Percentiles rank a stretch among this genome's conserved stretches.
phyloP scores from a whole-genome alignment of 1,284 basidiomycete species.

The Cutaneotrichosporon dermatis region DNA sequence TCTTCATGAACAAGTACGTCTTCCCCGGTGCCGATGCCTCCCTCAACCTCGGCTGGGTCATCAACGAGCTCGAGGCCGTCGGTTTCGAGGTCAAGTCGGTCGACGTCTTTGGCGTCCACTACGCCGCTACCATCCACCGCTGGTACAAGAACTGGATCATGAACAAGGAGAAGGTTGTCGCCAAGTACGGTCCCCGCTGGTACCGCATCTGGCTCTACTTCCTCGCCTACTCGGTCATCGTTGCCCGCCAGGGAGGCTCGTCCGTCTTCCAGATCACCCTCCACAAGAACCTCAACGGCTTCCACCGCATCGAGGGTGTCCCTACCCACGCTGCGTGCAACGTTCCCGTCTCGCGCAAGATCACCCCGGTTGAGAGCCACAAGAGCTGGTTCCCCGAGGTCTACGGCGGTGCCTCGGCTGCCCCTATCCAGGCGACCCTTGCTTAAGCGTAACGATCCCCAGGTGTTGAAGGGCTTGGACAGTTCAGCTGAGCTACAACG shows the following conservation, averaged over 20 bases:
- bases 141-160: conserved; percentile 96
- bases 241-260: conserved; percentile 69
- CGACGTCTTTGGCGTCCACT: conserved; percentile 95
- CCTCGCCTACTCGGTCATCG: conserved; percentile 63
- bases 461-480: no score
- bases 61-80: conserved; percentile 72
- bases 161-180: conserved; percentile 82
- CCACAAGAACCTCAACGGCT: conserved; percentile 96
- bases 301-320: conserved; percentile 75
- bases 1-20: conserved; percentile 87
- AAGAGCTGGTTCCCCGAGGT: conserved; percentile 31
- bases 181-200: conserved; percentile 86
- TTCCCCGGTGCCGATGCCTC: conserved; percentile 98
- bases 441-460: no score
- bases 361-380: conserved; percentile 33
- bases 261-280: conserved; percentile 93
- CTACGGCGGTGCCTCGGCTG: neutral
- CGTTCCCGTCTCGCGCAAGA: conserved; percentile 19
- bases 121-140: conserved; percentile 85
- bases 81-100: conserved; percentile 96
- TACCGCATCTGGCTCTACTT: conserved; percentile 88
- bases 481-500: no score
- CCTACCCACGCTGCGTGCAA: conserved; percentile 58
- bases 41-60: conserved; percentile 92
- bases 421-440: no score